Evolutionary conservation across 2,329 filamentous ascomycete species (phyloP).

Genomic region (Verticillium nubilum): DNA sequence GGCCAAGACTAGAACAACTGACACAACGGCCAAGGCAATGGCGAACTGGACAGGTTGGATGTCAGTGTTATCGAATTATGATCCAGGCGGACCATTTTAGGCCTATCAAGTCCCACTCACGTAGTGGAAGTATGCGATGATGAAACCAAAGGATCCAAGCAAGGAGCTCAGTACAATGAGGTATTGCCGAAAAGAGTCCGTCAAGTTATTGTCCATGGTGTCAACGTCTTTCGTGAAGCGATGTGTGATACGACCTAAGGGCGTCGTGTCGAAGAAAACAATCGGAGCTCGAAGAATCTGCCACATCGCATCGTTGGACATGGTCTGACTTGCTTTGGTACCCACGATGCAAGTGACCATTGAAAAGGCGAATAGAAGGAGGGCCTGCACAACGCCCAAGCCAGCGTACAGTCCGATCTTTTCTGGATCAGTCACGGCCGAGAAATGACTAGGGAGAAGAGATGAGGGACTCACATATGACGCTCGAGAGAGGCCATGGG

Average conservation of each 20-base stretch:
- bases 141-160: constrained; percentile 75
- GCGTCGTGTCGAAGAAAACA: constrained; percentile 97
- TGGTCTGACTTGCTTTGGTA: constrained; percentile 73
- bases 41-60: constrained; percentile 45
- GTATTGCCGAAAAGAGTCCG: constrained; percentile 89
- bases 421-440: constrained; percentile 49
- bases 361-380: constrained; percentile 77
- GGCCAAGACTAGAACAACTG: constrained; percentile 73
- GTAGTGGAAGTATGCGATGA: constrained; percentile 93
- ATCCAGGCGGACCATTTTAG: too few species aligned
- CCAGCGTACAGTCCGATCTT: constrained; percentile 68
- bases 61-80: background rate
- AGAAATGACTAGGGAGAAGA: constrained; percentile 37
- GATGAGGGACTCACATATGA: constrained; percentile 48
- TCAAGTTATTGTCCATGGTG: constrained; percentile 90
- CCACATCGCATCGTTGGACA: constrained; percentile 75
- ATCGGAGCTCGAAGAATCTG: constrained; percentile 67
- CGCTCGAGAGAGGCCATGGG: constrained; percentile 57
- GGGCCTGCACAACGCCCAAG: constrained; percentile 64
- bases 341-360: constrained; percentile 71
- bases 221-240: constrained; percentile 94
- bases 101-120: constrained; percentile 30
- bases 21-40: constrained; percentile 56
- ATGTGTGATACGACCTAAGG: constrained; percentile 90
- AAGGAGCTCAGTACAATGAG: constrained; percentile 81